These are phyloP conservation scores for Sugiyamaella xylanicola DNA, from an alignment of 1,139 yeast genomes.

Conservation along the genomic window DNA sequence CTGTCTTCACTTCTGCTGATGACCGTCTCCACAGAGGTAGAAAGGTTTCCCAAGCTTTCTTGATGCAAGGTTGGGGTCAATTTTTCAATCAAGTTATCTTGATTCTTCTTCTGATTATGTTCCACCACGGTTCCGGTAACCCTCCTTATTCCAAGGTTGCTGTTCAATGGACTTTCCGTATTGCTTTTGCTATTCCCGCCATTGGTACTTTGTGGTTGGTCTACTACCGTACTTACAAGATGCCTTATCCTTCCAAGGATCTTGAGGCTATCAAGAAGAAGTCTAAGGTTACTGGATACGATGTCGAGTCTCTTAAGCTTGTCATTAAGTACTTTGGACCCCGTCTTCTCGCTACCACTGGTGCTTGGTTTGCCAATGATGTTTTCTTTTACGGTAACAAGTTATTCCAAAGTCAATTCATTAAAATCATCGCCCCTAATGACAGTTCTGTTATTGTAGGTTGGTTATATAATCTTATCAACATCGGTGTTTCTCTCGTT, in stretches of 20 bases:
- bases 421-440: slow-evolving; percentile 59
- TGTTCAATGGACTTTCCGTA: slow-evolving; percentile 45
- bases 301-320: slow-evolving; percentile 37
- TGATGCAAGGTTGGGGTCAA: slow-evolving; percentile 51
- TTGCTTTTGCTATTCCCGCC: slow-evolving; percentile 45
- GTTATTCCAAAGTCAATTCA: slow-evolving; percentile 72
- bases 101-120: slow-evolving; percentile 42
- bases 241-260: slow-evolving; percentile 42
- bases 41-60: slow-evolving; percentile 45
- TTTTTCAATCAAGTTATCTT: slow-evolving; percentile 45
- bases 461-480: slow-evolving; percentile 62
- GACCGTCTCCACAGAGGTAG: slow-evolving; percentile 48
- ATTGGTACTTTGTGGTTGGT: slow-evolving; percentile 45
- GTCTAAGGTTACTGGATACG: slow-evolving; percentile 44
- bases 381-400: slow-evolving; percentile 92
- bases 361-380: slow-evolving; percentile 95
- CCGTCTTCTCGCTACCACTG: slow-evolving; percentile 94
- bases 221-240: slow-evolving; percentile 45
- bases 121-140: slow-evolving; percentile 55
- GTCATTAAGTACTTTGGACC: slow-evolving; percentile 67
- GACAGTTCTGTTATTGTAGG: slow-evolving; percentile 77
- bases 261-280: slow-evolving; percentile 38
- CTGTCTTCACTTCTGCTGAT: slow-evolving; percentile 37
- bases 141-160: slow-evolving; percentile 39
- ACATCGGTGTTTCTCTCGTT: slow-evolving; percentile 68